A percentile compares a stretch with the other conserved stretches of the same genome.
Evolutionary conservation across 768 basidiomycete species (phyloP).

Genomic region (Suillus plorans): DNA sequence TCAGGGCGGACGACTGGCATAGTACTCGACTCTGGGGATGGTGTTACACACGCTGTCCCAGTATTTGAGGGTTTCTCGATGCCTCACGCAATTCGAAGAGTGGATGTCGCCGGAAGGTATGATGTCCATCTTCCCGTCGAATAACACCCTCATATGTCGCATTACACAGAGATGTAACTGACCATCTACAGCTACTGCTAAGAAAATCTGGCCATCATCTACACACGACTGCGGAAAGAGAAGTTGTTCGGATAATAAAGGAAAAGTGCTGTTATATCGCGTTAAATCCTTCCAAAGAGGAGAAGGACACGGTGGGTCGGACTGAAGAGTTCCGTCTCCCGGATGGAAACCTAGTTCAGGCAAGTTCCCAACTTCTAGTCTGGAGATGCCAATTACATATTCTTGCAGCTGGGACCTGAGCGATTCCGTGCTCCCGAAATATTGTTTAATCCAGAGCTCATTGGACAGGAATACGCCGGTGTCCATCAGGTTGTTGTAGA

Average conservation of each 20-base stretch:
- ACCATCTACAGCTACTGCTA: slow-evolving; percentile 90
- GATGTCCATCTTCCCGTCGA: slow-evolving; percentile 16
- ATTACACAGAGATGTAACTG: slow-evolving; percentile 82
- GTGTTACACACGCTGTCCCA: slow-evolving; percentile 97
- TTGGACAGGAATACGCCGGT: slow-evolving; percentile 95
- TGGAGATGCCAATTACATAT: slow-evolving; percentile 15
- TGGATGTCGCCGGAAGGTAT: slow-evolving; percentile 95
- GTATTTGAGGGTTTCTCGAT: slow-evolving; percentile 99
- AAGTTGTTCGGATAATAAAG: slow-evolving; percentile 96
- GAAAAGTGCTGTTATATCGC: slow-evolving; percentile 98
- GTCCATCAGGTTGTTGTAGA: slow-evolving; percentile 99
- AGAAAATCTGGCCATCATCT: slow-evolving; percentile 94
- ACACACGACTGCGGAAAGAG: slow-evolving; percentile 95
- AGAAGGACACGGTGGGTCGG: slow-evolving; percentile 81
- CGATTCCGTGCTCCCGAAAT: slow-evolving; percentile 97
- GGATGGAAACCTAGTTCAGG: slow-evolving; percentile 92
- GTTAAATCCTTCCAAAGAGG: slow-evolving; percentile 89
- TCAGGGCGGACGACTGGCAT: slow-evolving; percentile 99
- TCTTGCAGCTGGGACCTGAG: slow-evolving; percentile 81
- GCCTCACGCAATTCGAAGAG: slow-evolving; percentile 95
- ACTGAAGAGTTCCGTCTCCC: slow-evolving; percentile 90
- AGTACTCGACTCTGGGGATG: slow-evolving; percentile 97
- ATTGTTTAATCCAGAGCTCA: slow-evolving; percentile 94
- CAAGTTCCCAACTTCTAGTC: slow-evolving; percentile 34
- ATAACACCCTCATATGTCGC: slow-evolving; percentile 1